Base-by-base conservation (phyloP, 495 filamentous ascomycete species). In the Penicillium angulare region DNA sequence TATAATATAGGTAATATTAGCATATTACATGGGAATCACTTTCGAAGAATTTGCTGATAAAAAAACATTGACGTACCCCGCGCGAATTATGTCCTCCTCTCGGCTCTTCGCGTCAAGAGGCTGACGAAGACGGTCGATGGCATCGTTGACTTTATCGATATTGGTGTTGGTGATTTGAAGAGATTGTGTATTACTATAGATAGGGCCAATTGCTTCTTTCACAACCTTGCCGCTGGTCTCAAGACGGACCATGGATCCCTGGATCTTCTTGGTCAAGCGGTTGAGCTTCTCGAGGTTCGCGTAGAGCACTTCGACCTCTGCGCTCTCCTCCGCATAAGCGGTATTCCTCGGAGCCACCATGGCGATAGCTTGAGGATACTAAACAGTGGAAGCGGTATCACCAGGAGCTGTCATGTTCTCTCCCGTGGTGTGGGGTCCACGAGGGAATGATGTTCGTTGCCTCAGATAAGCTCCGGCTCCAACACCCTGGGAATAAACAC, bases 171-270 rank as follows among this genome's bases (percentile, higher is more conserved):
- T 82, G 18, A 82, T 79, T 65, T 97, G 95, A 5, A 97, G 80
- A 31, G 81, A 85, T 67, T 89, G 87, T 2, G 95, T 97, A 63
- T 96, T 95, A 59, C 88, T 90, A 66, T 91, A 91, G 22, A 97
- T 86, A 7, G 95, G 95, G 1, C 91, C 89, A 40, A 96, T 90
- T 8, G 95, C 90, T 52, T 96, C 86, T 50, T 92, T 86, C 13
- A 97, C 90, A 41, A 85, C 90, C 64, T 90, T 89, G 16, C 90
- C 93, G 41, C 87, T 90, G 24, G 85, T 84, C 54, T 96, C 89
- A 10, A 99, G 73, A 57, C 92, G 82, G 24, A 84, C 83, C 44
- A 96, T 77, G 22, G 90, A 95, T 16, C 88, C 85, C 66, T 91
- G 83, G 55, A 99, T 96, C 75, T 95, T 96, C 72, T 91, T 96